phyloP scores from a whole-genome alignment of 2,329 filamentous ascomycete genomes.

The Colletotrichum paranaense region DNA sequence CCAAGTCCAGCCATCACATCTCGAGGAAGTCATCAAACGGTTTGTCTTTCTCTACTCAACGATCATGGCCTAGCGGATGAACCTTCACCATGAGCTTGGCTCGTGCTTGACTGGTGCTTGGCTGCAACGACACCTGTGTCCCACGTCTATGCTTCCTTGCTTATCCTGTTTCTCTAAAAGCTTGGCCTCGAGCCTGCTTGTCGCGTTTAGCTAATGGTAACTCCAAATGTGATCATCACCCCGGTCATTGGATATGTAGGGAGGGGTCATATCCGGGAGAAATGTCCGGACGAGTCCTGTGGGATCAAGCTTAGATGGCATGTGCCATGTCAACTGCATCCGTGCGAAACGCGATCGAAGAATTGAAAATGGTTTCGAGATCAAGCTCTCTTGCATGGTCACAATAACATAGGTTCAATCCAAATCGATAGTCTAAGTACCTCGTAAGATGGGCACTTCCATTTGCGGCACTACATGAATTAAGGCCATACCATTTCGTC shows the following conservation, averaged over 20 bases:
- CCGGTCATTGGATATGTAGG: not conserved
- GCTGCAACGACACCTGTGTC: not conserved
- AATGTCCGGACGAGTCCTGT: not conserved
- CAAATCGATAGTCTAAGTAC: too few species aligned
- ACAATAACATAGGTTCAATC: too few species aligned
- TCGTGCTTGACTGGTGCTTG: not conserved
- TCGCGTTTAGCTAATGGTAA: constrained; percentile 1
- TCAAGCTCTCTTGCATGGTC: too few species aligned
- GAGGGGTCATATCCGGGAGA: not conserved
- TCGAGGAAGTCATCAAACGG: not conserved
- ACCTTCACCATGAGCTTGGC: not conserved
- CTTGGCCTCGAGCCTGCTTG: not conserved
- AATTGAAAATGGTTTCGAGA: too few species aligned
- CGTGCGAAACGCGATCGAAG: not conserved
- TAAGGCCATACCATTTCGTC: not conserved
- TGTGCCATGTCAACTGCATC: not conserved
- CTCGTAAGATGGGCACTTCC: too few species aligned
- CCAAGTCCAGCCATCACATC: not conserved
- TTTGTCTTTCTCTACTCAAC: not conserved
- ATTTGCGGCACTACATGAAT: not conserved
- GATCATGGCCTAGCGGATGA: not conserved
- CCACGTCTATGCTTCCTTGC: not conserved
- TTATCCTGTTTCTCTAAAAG: constrained; percentile 19
- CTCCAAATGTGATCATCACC: not conserved
- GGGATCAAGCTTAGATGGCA: not conserved